Conservation (phyloP, 108 stramenopile genomes). For the Stephanodiscus minutulus region DNA sequence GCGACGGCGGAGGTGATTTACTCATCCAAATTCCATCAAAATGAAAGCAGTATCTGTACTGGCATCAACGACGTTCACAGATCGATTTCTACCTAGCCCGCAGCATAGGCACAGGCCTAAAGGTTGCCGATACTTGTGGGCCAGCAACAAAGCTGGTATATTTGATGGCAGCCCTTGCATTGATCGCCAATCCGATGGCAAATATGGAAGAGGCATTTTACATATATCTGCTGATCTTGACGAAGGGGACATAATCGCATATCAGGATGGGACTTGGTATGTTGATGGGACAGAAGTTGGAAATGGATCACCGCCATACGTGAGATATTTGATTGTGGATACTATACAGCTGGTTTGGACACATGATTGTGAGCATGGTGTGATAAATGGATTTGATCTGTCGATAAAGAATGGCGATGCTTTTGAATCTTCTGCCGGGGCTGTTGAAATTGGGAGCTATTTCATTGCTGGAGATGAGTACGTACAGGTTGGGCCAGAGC, state of each 20-base stretch:
- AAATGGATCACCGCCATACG: constrained; percentile 27
- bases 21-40: too few relatives aligned
- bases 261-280: constrained; percentile 69
- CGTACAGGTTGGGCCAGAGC: constrained; percentile 62
- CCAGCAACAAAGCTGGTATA: too few relatives aligned
- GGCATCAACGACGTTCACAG: too few relatives aligned
- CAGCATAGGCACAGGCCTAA: too few relatives aligned
- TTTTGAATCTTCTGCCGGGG: too few relatives aligned
- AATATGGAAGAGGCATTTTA: constrained; percentile 63
- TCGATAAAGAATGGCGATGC: too few relatives aligned
- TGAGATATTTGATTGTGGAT: constrained; percentile 49
- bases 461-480: constrained; percentile 17
- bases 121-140: too few relatives aligned
- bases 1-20: too few relatives aligned
- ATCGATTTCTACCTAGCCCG: too few relatives aligned
- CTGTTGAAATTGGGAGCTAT: constrained; percentile 9
- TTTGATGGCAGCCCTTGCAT: constrained; percentile 14
- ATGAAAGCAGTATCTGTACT: too few relatives aligned
- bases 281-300: constrained; percentile 74
- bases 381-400: constrained; percentile 55
- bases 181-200: constrained; percentile 60
- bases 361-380: constrained; percentile 83
- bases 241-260: constrained; percentile 68
- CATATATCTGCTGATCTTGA: constrained; percentile 66
- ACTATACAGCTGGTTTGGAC: constrained; percentile 79